Evolutionary conservation across 495 filamentous ascomycete genomes (phyloP).

Genomic region (Glarea lozoyensis): DNA sequence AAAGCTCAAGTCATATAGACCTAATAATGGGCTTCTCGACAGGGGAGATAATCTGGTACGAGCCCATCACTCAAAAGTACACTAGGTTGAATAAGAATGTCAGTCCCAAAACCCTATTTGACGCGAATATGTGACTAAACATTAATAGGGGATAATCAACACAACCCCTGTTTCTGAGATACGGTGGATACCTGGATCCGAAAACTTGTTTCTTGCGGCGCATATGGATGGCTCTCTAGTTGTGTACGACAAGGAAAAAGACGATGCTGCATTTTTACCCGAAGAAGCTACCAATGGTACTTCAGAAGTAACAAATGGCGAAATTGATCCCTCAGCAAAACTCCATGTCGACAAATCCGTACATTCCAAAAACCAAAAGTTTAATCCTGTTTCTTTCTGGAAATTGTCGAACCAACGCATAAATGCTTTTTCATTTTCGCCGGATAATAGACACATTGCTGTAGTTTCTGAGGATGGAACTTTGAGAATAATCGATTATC

Average conservation of each 20-base stretch:
- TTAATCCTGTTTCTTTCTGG: conserved; percentile 86
- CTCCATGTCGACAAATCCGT: conserved; percentile 76
- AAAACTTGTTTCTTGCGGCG: conserved; percentile 84
- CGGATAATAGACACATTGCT: conserved; percentile 77
- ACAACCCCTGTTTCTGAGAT: conserved; percentile 76
- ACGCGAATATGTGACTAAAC: conserved; percentile 7
- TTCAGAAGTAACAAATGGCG: conserved; percentile 13
- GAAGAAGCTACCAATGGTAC: conserved; percentile 36
- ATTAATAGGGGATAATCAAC: conserved; percentile 68
- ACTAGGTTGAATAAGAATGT: conserved; percentile 93
- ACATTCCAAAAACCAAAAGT: conserved; percentile 84
- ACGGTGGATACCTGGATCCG: conserved; percentile 88
- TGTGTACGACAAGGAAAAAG: conserved; percentile 98
- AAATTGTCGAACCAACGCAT: conserved; percentile 82
- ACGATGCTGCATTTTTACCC: conserved; percentile 58
- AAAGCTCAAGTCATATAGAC: conserved; percentile 70
- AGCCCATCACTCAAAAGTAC: conserved; percentile 94
- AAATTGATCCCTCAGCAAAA: conserved; percentile 13
- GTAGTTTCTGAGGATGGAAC: conserved; percentile 89
- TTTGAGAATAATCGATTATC: conserved; percentile 81
- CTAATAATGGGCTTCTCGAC: conserved; percentile 92
- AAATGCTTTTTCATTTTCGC: conserved; percentile 83
- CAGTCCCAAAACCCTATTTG: conserved; percentile 17
- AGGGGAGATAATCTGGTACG: conserved; percentile 97
- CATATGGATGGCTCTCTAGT: conserved; percentile 91